Evolutionary conservation across 768 basidiomycete genomes (phyloP).

Genomic region (Clitopilus hobsonii): DNA sequence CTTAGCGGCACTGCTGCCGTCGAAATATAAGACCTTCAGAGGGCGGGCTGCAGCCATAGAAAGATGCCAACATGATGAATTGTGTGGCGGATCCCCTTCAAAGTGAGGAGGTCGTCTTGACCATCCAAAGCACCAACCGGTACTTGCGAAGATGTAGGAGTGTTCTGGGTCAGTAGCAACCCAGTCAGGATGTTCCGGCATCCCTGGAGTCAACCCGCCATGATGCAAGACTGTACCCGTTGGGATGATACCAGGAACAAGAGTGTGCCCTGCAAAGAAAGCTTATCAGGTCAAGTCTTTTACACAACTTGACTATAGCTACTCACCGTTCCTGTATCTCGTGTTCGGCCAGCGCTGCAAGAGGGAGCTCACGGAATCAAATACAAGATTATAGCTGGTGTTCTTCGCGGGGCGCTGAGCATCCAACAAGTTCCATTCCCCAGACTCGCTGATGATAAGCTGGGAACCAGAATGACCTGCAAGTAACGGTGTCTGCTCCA

Average conservation of each 20-base stretch:
- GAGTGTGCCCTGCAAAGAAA: background rate
- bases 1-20: constrained; percentile 32
- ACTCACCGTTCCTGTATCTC: constrained; percentile 38
- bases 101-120: background rate
- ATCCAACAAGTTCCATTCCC: background rate
- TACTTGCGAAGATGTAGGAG: constrained; percentile 25
- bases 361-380: constrained; percentile 25
- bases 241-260: background rate
- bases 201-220: constrained; percentile 19
- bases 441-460: background rate
- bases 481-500: background rate
- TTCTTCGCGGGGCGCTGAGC: constrained; percentile 17
- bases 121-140: background rate
- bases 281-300: background rate
- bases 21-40: constrained; percentile 33
- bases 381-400: constrained; percentile 17
- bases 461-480: background rate
- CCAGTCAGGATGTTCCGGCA: constrained; percentile 31
- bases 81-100: background rate
- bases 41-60: constrained; percentile 19
- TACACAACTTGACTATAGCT: background rate
- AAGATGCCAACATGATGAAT: constrained; percentile 15
- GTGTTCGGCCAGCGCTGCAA: constrained; percentile 44
- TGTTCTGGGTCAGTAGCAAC: constrained; percentile 34
- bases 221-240: constrained; percentile 33